Percentiles rank a stretch among this genome's conserved stretches.
These are phyloP conservation scores for Chlamydomonas asymmetrica DNA, from an alignment of 139 green algal species.

Conservation along the genomic window DNA sequence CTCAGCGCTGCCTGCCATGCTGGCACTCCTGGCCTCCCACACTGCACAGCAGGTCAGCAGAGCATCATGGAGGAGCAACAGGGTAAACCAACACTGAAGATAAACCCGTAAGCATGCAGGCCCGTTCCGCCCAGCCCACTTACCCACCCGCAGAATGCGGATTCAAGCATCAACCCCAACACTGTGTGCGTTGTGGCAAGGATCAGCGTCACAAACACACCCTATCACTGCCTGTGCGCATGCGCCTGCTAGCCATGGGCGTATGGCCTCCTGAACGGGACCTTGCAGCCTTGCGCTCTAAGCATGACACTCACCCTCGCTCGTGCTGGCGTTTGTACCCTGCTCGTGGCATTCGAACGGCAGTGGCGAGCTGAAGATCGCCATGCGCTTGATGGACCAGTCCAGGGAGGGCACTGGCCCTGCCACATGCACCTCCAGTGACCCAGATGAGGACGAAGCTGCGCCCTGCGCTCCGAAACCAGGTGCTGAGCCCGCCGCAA, in stretches of 20 bases:
- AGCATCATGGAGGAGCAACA: no score
- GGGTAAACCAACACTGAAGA: no score
- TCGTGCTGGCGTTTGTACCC: background rate
- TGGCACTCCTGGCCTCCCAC: no score
- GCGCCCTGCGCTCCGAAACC: no score
- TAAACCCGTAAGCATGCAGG: no score
- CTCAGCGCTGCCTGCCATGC: no score
- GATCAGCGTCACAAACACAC: background rate
- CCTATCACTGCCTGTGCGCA: background rate
- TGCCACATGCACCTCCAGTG: no score
- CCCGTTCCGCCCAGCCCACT: no score
- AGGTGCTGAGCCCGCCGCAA: slow-evolving; percentile 5
- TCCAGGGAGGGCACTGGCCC: slow-evolving; percentile 19
- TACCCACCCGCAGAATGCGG: no score
- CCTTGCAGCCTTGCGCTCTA: background rate
- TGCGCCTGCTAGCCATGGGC: background rate
- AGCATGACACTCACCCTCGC: slow-evolving; percentile 2
- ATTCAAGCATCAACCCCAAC: no score
- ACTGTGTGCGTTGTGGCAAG: background rate
- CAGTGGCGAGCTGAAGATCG: background rate
- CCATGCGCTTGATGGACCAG: slow-evolving; percentile 21
- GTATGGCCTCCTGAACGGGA: background rate
- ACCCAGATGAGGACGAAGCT: no score
- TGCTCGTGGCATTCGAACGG: slow-evolving; percentile 1
- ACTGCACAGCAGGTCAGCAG: no score